Evolutionary conservation across 1,284 basidiomycete genomes (phyloP).

Genomic region (Xerocomus nothofagi): DNA sequence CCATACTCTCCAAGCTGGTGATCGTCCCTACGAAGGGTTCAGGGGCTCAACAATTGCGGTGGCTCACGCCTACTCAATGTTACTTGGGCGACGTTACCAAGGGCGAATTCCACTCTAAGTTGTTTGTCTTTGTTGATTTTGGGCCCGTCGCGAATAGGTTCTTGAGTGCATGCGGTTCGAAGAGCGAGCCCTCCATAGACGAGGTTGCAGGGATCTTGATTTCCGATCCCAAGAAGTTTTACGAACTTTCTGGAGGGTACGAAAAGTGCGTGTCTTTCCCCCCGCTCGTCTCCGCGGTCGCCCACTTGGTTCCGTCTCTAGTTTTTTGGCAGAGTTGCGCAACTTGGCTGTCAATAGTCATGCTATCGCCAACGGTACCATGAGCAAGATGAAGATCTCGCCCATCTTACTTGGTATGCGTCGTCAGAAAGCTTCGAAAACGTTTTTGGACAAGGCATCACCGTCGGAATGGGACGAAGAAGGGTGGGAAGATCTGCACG

Average conservation of each 20-base stretch:
- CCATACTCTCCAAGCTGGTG: constrained; percentile 44
- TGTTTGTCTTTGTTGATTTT: constrained; percentile 91
- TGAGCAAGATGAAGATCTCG: constrained; percentile 65
- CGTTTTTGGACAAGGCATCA: constrained; percentile 40
- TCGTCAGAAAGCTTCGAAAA: constrained; percentile 40
- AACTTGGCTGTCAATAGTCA: constrained; percentile 80
- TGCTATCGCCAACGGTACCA: constrained; percentile 56
- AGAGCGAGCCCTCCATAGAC: constrained; percentile 84
- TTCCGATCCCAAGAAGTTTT: constrained; percentile 68
- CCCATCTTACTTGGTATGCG: constrained; percentile 73
- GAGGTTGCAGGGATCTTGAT: constrained; percentile 71
- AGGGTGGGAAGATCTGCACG: constrained; percentile 65
- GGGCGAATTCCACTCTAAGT: constrained; percentile 65
- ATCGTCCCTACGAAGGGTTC: constrained; percentile 55
- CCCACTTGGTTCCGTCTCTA: constrained; percentile 30
- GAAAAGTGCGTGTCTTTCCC: constrained; percentile 49
- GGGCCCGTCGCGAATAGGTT: constrained; percentile 83
- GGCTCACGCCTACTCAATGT: constrained; percentile 65
- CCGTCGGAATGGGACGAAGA: constrained; percentile 55
- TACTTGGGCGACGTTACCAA: constrained; percentile 59
- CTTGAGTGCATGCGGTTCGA: constrained; percentile 85
- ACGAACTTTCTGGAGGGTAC: constrained; percentile 61
- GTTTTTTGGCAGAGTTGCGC: constrained; percentile 82
- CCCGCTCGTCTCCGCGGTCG: not conserved
- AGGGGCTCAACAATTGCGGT: constrained; percentile 37